Conservation (phyloP, 164 flowering plant genomes). For the Houttuynia cordata region DNA sequence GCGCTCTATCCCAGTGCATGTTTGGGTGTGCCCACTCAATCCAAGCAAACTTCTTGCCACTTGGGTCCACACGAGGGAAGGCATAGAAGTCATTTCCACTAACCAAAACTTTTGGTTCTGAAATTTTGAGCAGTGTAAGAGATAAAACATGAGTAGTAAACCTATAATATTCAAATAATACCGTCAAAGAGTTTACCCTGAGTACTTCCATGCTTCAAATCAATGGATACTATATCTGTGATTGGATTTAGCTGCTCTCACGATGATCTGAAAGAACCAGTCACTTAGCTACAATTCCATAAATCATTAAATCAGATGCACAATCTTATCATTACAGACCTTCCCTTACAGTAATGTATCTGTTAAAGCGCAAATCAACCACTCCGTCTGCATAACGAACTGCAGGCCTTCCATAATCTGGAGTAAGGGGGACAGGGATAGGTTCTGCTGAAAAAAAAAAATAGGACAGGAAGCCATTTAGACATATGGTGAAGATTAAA, state of each 20-base stretch:
- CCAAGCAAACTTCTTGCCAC: conserved; percentile 78
- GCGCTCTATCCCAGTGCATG: conserved; percentile 97
- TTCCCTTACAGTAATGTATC: conserved; percentile 42
- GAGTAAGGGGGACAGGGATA: conserved; percentile 36
- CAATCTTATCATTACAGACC: conserved; percentile 16
- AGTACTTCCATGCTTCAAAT: conserved; percentile 22
- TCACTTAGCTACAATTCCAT: background rate
- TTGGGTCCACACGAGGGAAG: conserved; percentile 70
- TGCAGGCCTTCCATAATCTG: conserved; percentile 41
- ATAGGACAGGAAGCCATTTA: background rate
- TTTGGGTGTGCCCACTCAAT: conserved; percentile 91
- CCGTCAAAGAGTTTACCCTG: conserved; percentile 34
- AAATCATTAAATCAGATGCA: background rate
- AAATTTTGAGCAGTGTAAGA: conserved; percentile 8
- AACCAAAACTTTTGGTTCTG: conserved; percentile 70
- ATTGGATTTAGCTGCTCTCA: conserved; percentile 46
- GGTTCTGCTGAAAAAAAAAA: conserved; percentile 15
- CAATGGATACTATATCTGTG: conserved; percentile 51
- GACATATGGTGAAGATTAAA: background rate
- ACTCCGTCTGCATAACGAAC: conserved; percentile 57
- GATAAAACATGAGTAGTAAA: background rate
- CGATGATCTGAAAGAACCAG: conserved; percentile 44
- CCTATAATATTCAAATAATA: background rate
- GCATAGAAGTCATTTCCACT: conserved; percentile 95
- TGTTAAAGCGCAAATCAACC: conserved; percentile 35